phyloP scores from a whole-genome alignment of 2,329 filamentous ascomycete genomes.

The Plenodomus lindquistii region DNA sequence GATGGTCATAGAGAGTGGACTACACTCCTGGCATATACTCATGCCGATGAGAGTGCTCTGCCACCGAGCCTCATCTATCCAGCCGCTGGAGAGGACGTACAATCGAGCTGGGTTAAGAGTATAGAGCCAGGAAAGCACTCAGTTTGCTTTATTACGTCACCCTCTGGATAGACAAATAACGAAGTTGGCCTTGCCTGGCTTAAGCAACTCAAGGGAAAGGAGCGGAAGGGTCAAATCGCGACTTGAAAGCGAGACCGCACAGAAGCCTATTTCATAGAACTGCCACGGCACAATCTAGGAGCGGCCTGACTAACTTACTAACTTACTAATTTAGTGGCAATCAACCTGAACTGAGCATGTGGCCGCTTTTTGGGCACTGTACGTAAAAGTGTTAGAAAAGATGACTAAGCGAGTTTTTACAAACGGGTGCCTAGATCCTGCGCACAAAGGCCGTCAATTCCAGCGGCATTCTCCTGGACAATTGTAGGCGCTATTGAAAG shows the following conservation, averaged over 20 bases:
- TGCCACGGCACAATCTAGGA: no score
- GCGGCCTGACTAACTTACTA: no score
- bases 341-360: neutral
- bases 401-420: no score
- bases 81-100: slow-evolving; percentile 3
- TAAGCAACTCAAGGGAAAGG: neutral
- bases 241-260: no score
- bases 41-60: slow-evolving; percentile 13
- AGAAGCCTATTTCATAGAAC: no score
- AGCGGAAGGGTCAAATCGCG: no score
- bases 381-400: no score
- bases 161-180: neutral
- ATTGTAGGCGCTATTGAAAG: neutral
- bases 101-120: slow-evolving; percentile 7
- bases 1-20: slow-evolving; percentile 13
- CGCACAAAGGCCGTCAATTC: neutral
- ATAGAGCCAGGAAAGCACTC: neutral
- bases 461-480: neutral
- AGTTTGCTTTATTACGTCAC: neutral
- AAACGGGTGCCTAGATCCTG: no score
- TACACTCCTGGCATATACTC: slow-evolving; percentile 10
- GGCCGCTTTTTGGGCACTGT: no score
- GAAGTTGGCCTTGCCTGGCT: neutral
- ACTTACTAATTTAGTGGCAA: no score
- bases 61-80: slow-evolving; percentile 13